Conservation (phyloP, 2,329 filamentous ascomycete species). For the Neocatenulostroma microsporum region DNA sequence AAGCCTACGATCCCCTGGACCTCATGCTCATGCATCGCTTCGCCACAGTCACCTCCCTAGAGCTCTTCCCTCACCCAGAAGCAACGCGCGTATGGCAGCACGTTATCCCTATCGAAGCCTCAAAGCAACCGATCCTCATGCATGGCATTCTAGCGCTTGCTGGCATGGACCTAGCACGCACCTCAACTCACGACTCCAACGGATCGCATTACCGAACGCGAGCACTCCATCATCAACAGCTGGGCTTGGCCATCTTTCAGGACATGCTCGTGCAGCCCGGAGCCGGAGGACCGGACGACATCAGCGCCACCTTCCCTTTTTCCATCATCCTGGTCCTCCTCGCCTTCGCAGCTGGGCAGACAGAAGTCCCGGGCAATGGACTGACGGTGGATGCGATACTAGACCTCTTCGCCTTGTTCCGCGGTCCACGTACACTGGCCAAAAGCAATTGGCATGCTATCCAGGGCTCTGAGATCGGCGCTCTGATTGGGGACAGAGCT, state of each 20-base stretch:
- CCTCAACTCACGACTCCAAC: no score
- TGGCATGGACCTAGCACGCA: conserved; percentile 20
- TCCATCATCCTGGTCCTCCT: conserved; percentile 21
- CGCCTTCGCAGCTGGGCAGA: conserved; percentile 19
- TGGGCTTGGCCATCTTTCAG: conserved; percentile 16
- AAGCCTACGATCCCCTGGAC: conserved; percentile 21
- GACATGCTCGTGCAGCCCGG: conserved; percentile 10
- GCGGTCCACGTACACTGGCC: conserved; percentile 17
- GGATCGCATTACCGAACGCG: conserved; percentile 22
- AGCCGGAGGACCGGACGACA: conserved; percentile 10
- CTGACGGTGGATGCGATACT: conserved; percentile 19
- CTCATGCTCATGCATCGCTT: conserved; percentile 23
- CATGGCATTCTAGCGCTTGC: conserved; percentile 23
- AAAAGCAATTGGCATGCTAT: conserved; percentile 4
- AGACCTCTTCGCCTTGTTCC: conserved; percentile 19
- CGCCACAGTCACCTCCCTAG: conserved; percentile 18
- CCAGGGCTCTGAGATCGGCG: background rate
- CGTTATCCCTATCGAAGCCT: conserved; percentile 13
- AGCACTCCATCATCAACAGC: conserved; percentile 23
- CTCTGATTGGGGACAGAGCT: conserved; percentile 9
- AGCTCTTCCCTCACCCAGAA: conserved; percentile 13
- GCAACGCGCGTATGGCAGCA: conserved; percentile 21
- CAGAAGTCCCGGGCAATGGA: conserved; percentile 12
- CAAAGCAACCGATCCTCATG: conserved; percentile 17
- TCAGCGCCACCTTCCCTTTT: conserved; percentile 18